phyloP scores from a whole-genome alignment of 306 rosid genomes.

The Nissolia schottii region DNA sequence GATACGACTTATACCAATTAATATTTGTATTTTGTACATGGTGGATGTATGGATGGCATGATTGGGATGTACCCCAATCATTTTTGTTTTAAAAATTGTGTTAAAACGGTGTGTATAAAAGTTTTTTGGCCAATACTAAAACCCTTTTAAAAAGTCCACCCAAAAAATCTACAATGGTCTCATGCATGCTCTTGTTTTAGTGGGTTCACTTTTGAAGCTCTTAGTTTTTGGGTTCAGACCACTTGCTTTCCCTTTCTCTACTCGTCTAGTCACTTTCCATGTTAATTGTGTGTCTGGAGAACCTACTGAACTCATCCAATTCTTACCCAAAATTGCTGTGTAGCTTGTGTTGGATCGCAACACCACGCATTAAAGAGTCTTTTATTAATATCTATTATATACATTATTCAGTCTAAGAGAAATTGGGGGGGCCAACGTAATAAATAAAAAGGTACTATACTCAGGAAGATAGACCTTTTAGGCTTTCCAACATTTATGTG shows the following conservation, averaged over 20 bases:
- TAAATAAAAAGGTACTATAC: not conserved
- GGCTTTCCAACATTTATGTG: not conserved
- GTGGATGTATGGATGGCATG: too few species aligned
- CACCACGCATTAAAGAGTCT: not conserved
- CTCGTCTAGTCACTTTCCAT: constrained; percentile 22
- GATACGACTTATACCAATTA: too few species aligned
- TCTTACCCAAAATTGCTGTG: too few species aligned
- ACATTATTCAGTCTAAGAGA: too few species aligned
- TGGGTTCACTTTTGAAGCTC: constrained; percentile 18
- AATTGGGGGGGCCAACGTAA: not conserved
- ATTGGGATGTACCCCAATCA: too few species aligned
- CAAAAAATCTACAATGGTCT: not conserved
- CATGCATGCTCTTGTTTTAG: not conserved
- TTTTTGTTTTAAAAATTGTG: too few species aligned
- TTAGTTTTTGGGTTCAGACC: constrained; percentile 12
- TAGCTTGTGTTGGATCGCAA: not conserved
- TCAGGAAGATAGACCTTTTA: not conserved
- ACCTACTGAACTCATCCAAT: not conserved
- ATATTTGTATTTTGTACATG: too few species aligned
- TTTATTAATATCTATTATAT: not conserved
- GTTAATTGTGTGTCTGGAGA: not conserved
- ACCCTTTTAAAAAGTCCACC: too few species aligned
- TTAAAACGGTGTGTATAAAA: too few species aligned
- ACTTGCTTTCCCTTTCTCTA: constrained; percentile 26
- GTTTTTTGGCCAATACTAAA: too few species aligned